These are phyloP conservation scores for Psidium friedrichsthalianum DNA, from an alignment of 345 rosid genomes.

Conservation along the genomic window DNA sequence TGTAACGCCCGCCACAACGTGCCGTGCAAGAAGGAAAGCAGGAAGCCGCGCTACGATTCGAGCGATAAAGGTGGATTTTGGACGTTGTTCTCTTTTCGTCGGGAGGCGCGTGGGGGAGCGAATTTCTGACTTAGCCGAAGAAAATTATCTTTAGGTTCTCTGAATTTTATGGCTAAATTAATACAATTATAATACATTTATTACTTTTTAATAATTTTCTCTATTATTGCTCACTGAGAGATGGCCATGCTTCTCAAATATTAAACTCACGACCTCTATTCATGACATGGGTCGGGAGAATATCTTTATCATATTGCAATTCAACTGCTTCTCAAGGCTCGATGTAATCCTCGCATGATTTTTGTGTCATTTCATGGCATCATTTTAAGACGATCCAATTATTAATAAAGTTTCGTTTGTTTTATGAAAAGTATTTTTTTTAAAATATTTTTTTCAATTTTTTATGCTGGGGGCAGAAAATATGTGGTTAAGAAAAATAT, in stretches of 20 bases:
- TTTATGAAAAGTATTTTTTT: too few relatives aligned
- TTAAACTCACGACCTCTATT: neutral
- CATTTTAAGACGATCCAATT: neutral
- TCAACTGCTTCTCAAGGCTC: neutral
- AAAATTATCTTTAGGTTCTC: neutral
- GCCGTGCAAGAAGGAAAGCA: neutral
- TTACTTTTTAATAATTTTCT: too few relatives aligned
- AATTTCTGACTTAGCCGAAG: neutral
- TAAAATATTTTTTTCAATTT: too few relatives aligned
- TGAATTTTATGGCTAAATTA: too few relatives aligned
- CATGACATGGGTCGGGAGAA: neutral
- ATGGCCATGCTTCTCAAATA: neutral
- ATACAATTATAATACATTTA: too few relatives aligned
- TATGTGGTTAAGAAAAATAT: too few relatives aligned
- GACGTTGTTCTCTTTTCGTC: neutral
- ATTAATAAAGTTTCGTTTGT: too few relatives aligned
- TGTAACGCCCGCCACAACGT: neutral
- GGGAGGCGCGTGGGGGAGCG: neutral
- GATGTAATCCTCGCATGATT: too few relatives aligned
- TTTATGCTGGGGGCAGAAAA: too few relatives aligned
- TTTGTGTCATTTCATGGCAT: neutral
- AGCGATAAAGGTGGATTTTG: neutral
- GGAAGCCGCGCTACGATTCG: neutral
- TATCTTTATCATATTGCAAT: neutral
- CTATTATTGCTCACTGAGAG: neutral